Percentiles rank a stretch among this genome's conserved stretches.
Evolutionary conservation across 78 protist species (phyloP).

Genomic region (Dictyostelium firmibasis): DNA sequence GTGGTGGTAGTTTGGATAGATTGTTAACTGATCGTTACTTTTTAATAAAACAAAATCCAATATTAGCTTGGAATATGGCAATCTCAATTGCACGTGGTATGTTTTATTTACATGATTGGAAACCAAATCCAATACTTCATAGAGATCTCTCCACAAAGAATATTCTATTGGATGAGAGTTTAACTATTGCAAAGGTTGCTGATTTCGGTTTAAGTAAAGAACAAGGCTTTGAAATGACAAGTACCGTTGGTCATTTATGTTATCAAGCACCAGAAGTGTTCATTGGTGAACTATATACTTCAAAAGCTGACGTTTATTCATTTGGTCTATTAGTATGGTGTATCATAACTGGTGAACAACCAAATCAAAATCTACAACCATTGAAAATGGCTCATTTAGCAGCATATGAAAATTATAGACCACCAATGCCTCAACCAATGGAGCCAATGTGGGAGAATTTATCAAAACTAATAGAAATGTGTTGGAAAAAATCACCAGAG

Average conservation of each 20-base stretch:
- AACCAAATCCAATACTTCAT: slow-evolving; percentile 80
- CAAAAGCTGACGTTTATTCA: slow-evolving; percentile 76
- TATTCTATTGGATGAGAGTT: slow-evolving; percentile 71
- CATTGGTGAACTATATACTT: slow-evolving; percentile 71
- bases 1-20: slow-evolving; percentile 72
- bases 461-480: slow-evolving; percentile 25
- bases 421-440: slow-evolving; percentile 32
- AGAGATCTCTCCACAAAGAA: slow-evolving; percentile 85
- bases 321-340: slow-evolving; percentile 73
- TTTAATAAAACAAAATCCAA: slow-evolving; percentile 12
- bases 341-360: slow-evolving; percentile 53
- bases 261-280: slow-evolving; percentile 85
- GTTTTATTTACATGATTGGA: slow-evolving; percentile 83
- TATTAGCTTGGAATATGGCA: slow-evolving; percentile 44
- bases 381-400: slow-evolving; percentile 76
- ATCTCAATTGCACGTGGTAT: slow-evolving; percentile 70
- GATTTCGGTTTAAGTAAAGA: slow-evolving; percentile 83
- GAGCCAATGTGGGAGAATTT: slow-evolving; percentile 34
- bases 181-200: slow-evolving; percentile 54
- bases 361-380: slow-evolving; percentile 52
- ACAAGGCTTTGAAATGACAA: slow-evolving; percentile 77
- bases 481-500: slow-evolving; percentile 65
- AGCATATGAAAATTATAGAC: slow-evolving; percentile 62
- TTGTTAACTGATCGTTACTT: slow-evolving; percentile 37
- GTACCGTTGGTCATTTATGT: slow-evolving; percentile 68